A percentile compares a stretch with the other conserved stretches of the same genome.
phyloP scores from a whole-genome alignment of 768 basidiomycete species.

The Mycena filopes region DNA sequence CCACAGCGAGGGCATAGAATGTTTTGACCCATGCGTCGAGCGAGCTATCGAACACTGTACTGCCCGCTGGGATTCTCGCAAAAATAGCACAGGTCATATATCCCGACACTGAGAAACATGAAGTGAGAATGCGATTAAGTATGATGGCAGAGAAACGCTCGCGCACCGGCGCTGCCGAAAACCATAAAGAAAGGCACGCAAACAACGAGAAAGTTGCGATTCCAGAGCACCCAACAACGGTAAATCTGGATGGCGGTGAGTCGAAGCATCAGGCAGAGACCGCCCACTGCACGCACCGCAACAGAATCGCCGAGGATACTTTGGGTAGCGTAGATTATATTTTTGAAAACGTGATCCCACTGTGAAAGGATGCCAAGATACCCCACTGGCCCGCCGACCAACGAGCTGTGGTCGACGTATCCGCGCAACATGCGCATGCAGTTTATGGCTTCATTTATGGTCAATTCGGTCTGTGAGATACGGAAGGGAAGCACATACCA shows the following conservation, averaged over 20 bases:
- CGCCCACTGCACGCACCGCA: conserved; percentile 14
- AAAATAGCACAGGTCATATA: conserved; percentile 32
- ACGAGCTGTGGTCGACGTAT: conserved; percentile 20
- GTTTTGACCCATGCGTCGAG: conserved; percentile 36
- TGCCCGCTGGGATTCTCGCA: conserved; percentile 5
- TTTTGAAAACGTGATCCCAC: conserved; percentile 30
- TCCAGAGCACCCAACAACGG: conserved; percentile 33
- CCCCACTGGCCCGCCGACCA: conserved; percentile 24
- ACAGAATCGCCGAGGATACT: conserved; percentile 23
- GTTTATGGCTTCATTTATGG: conserved; percentile 18
- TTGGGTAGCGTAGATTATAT: conserved; percentile 24
- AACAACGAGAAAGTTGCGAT: conserved; percentile 28
- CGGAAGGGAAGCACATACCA: neutral
- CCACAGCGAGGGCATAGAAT: conserved; percentile 34
- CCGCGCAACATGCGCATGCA: conserved; percentile 22
- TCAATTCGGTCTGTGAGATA: no score
- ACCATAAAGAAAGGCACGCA: conserved; percentile 32
- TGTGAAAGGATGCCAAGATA: conserved; percentile 24
- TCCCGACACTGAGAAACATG: conserved; percentile 25
- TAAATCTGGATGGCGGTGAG: conserved; percentile 25
- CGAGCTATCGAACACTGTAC: conserved; percentile 30
- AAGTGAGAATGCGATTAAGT: no score
- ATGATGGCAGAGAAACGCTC: neutral
- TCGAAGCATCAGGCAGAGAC: neutral
- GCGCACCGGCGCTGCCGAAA: conserved; percentile 26